phyloP scores from a whole-genome alignment of 768 basidiomycete species.

The Rhizopogon vesiculosus region DNA sequence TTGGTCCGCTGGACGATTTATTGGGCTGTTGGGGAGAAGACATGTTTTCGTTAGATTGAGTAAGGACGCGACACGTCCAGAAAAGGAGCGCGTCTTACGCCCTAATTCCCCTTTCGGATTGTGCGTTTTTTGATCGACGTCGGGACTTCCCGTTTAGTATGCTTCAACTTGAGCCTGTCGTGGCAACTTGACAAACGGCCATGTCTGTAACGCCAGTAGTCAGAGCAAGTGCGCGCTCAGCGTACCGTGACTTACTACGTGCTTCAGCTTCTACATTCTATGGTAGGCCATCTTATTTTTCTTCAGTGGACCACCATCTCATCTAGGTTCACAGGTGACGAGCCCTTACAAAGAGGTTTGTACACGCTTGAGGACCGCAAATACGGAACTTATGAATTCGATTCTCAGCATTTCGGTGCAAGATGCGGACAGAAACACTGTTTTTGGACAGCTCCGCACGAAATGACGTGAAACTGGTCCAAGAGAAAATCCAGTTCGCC shows the following conservation, averaged over 20 bases:
- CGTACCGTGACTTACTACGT: conserved; percentile 68
- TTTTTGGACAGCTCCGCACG: conserved; percentile 37
- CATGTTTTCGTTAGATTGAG: conserved; percentile 21
- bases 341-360: conserved; percentile 47
- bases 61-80: conserved; percentile 28
- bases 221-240: conserved; percentile 62
- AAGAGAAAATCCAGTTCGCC: conserved; percentile 53
- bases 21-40: conserved; percentile 20
- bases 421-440: conserved; percentile 54
- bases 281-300: conserved; percentile 32
- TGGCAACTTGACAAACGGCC: background rate
- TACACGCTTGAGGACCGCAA: background rate
- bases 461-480: conserved; percentile 43
- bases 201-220: conserved; percentile 58
- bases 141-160: conserved; percentile 11
- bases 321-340: conserved; percentile 43
- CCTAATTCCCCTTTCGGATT: conserved; percentile 19
- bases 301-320: background rate
- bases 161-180: conserved; percentile 6
- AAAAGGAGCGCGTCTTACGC: conserved; percentile 38
- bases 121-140: conserved; percentile 28
- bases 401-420: conserved; percentile 60
- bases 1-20: conserved; percentile 26
- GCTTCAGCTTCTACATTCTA: conserved; percentile 64
- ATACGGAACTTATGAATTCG: background rate